Base-by-base conservation (phyloP, 345 rosid species). In the Euphorbia tirucalli region DNA sequence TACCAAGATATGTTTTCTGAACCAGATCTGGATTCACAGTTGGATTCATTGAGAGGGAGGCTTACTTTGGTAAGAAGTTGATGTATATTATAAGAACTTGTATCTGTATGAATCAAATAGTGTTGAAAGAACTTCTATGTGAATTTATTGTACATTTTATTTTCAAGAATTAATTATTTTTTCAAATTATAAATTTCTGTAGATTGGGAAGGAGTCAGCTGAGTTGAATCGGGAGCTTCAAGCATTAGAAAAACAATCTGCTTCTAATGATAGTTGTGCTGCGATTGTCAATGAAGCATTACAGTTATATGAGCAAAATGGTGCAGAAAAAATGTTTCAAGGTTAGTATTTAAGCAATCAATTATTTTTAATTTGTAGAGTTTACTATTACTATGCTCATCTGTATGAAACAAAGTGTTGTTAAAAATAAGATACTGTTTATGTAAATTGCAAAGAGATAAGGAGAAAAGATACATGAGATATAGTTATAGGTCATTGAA, bases 181-280 rank as follows among this genome's bases (percentile, higher is more conserved):
- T 48, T 27, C 39, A 0, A 25, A 54, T 70, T 28, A 39, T 28
- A 60, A 31, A 11, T 18, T 74, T 78, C 11, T 71, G 61, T 70
- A 95, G 97, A 82, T 43, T 11, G 83, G 80, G 48, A 87, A 80
- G 84, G 91, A 89, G 76, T 88, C 92, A 62, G 81, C 61, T 67
- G 87, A 78, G 82, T 85, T 95, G 55, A 81, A 76, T 57, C 72
- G 68, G 11, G 93, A 95, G 81, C 87, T 95, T 7, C 84, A 71
- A 72, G 81, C 71, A 66, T 72, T 90, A 19, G 91, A 89, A 82
- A 85, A 80, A 78, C 80, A 80, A 61, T 82, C 86, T 48, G 74
- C 73, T 80, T 79, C 84, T 1, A 81, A 71, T 60, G 84, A 83
- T 79, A 75, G 56, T 58, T 85, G 77, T 66, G 66, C 87, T 49